Percentiles rank a stretch among this genome's conserved stretches.
Evolutionary conservation across 208 protist species (phyloP).

Genomic region (Acanthamoeba lenticulata): DNA sequence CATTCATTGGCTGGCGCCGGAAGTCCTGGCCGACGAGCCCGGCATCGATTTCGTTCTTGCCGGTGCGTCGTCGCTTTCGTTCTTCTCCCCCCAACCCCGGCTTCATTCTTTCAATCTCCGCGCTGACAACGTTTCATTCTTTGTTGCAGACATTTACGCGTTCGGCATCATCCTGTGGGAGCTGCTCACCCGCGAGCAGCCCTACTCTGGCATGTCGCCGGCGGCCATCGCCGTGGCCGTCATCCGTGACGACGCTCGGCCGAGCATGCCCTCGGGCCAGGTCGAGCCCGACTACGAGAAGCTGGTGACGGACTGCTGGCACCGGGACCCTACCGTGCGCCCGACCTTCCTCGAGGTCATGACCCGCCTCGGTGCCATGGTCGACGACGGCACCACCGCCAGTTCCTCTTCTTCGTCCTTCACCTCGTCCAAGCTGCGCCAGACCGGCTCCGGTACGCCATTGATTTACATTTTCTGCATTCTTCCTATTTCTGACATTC

Average conservation of each 20-base stretch:
- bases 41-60: neutral
- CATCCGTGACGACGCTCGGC: neutral
- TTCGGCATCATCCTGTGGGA: slow-evolving; percentile 68
- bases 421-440: neutral
- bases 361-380: neutral
- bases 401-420: neutral
- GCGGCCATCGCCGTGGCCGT: slow-evolving; percentile 37
- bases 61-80: too few relatives aligned
- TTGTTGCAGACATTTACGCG: neutral
- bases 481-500: neutral
- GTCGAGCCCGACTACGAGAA: neutral
- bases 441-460: neutral
- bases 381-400: neutral
- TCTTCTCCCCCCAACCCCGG: too few relatives aligned
- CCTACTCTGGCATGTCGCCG: neutral
- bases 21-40: neutral
- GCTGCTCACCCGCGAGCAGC: slow-evolving; percentile 13
- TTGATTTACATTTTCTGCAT: neutral
- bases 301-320: slow-evolving; percentile 29
- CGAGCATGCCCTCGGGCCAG: neutral
- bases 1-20: slow-evolving; percentile 16
- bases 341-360: slow-evolving; percentile 58
- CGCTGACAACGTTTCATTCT: too few relatives aligned
- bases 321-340: slow-evolving; percentile 43
- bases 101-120: too few relatives aligned